Base-by-base conservation (phyloP, 139 green algal species). In the Medakamo hakoo region DNA sequence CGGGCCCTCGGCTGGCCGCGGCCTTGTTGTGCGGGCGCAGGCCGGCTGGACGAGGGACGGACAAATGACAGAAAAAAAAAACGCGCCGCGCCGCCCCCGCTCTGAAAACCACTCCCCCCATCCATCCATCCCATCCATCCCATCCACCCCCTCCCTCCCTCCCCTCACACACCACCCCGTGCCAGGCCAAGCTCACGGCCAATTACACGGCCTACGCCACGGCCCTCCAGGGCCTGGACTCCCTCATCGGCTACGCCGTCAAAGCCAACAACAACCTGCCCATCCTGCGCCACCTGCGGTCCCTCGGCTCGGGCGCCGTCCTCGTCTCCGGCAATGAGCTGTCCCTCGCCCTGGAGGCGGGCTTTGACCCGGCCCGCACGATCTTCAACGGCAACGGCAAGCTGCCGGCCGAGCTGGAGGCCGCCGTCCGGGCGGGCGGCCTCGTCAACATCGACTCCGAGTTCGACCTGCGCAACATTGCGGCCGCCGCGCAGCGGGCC, bases 251-350 rank as follows among this genome's bases (percentile, higher is more conserved):
- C 29, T 98, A 98, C 65, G 91, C 91, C 0, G 80, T 98, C 55
- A 98, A 98, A 77, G 83, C 89, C 55, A 98, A 98, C 82, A 98
- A 97, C 81, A 98, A 98, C 78, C 63, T 97, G 24, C 72, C 80
- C 28, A 86, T 98, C 65, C 80, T 96, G 79, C 73, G 87, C 72
- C 78, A 91, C 67, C 77, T 95, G 57, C 79, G 65, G 68, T 64
- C 31, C 60, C 86, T 63, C 75, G 73, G 2, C 71, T 68, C 49
- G 63, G 87, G 75, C 57, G 91, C 82, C 29, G 82, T 87, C 73
- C 80, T 95, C 27, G 88, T 95, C 22, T 90, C 79, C 19, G 88
- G 88, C 62, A 94, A 95, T 32, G 88, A 95, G 76, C 80, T 95
- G 2, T 71, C 82, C 60, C 61, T 88, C 16, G 88, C 88, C 9